Evolutionary conservation across 805 yeast genomes (phyloP), one percentile per base, ranked within the genome.

Genomic region (Diddensiella transvaalensis): DNA sequence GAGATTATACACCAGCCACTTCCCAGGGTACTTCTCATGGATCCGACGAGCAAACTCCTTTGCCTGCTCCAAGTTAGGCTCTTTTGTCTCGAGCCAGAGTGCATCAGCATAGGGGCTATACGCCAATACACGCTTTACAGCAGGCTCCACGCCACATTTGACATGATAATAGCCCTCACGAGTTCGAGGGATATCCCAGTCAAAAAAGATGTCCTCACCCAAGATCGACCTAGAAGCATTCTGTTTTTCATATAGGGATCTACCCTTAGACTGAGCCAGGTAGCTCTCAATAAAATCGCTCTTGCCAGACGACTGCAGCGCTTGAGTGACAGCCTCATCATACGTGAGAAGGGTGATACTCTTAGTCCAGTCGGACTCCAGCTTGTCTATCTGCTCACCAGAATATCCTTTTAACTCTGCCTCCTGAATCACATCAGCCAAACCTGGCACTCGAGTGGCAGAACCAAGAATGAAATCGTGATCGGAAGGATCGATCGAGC

Each of bases 61-160:
- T 4, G 83, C 83, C 59, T 77, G 77, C 24, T 67, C 53, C 42
- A 79, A 60, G 54, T 79, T 73, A 17, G 85, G 85, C 2, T 74
- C 71, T 60, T 79, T 78, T 32, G 85, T 80, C 58, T 81, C 84
- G 15, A 80, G 66, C 85, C 85, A 80, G 19, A 80, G 61, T 60
- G 78, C 60, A 49, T 80, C 85, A 10, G 83, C 73, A 51, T 76
- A 76, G 11, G 83, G 84, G 3, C 82, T 79, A 60, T 69, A 80
- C 1, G 71, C 71, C 22, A 78, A 59, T 0, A 79, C 76, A 47
- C 85, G 69, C 56, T 76, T 73, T 38, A 80, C 64, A 2, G 84
- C 84, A 19, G 73, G 73, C 36, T 74, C 79, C 56, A 77, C 68
- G 18, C 83, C 77, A 1, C 75, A 66, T 48, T 71, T 62, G 50